Base-by-base conservation (phyloP, 371 early-diverging fungal genomes). In the Fennellomyces sp. region DNA sequence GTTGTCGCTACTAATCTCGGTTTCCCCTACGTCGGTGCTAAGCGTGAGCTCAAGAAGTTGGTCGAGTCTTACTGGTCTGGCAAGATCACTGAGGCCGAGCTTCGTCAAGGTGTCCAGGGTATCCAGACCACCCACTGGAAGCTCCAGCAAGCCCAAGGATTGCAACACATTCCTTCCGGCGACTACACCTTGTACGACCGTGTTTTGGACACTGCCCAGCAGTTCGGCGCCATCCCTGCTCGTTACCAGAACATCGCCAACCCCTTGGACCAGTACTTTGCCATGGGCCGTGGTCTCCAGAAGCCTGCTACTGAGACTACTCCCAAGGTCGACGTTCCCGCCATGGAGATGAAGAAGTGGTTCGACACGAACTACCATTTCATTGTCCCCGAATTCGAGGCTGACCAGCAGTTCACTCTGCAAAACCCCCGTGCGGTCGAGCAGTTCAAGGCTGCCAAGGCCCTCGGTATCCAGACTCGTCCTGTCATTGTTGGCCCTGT, bases 121-220 rank as follows among this genome's bases (percentile, higher is more conserved):
- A 81, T 97, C 35, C 95, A 97, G 61, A 87, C 83, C 56, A 73
- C 74, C 50, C 93, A 97, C 91, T 97, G 97, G 98, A 78, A 83
- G 58, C 78, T 93, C 61, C 96, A 95, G 78, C 63, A 83, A 63
- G 84, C 83, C 25, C 75, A 82, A 61, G 97, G 97, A 50, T 70
- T 96, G 59, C 78, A 85, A 50, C 86, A 88, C 75, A 90, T 97
- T 67, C 97, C 98, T 27, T 88, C 88, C 60, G 94, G 95, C 72
- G 98, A 97, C 74, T 97, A 94, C 75, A 91, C 97, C 38, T 84
- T 94, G 72, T 97, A 96, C 69, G 97, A 97, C 76, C 97, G 96
- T 64, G 91, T 97, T 56, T 86, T 97, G 26, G 96, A 97, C 76
- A 87, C 90, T 61, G 83, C 91, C 29, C 84, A 86, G 68, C 83